Evolutionary conservation across 306 rosid species (phyloP).

Genomic region (Ormosia emarginata): DNA sequence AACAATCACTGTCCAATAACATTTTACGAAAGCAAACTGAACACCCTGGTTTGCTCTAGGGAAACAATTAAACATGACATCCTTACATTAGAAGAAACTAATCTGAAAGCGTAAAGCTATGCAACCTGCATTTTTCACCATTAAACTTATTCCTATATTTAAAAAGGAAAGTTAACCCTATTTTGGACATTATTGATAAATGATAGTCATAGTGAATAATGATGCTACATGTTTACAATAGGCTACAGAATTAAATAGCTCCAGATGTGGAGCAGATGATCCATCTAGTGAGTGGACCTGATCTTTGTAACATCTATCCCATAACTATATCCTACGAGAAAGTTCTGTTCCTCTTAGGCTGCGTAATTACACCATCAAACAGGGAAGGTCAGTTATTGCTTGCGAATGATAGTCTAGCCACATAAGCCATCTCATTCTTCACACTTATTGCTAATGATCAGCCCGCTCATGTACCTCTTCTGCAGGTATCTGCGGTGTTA

Average conservation of each 20-base stretch:
- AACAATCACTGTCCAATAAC: neutral
- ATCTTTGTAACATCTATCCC: too few species aligned
- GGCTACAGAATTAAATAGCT: too few species aligned
- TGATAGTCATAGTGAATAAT: neutral
- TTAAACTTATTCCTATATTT: neutral
- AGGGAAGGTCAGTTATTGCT: too few species aligned
- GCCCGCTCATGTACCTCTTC: neutral
- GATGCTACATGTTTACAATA: neutral
- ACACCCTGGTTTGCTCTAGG: neutral
- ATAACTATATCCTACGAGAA: too few species aligned
- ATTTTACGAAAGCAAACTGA: neutral
- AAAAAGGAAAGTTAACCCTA: too few species aligned
- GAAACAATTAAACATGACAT: neutral
- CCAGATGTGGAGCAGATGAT: too few species aligned
- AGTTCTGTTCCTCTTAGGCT: neutral
- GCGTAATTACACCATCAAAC: neutral
- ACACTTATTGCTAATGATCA: neutral
- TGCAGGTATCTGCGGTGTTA: neutral
- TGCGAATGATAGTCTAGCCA: too few species aligned
- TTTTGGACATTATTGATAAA: too few species aligned
- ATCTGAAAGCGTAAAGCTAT: neutral
- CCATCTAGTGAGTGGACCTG: too few species aligned
- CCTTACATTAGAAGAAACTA: neutral
- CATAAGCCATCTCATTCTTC: neutral
- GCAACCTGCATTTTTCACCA: neutral